These are phyloP conservation scores for Kodamaea derodonti DNA, from an alignment of 1,139 yeast genomes.

Conservation along the genomic window DNA sequence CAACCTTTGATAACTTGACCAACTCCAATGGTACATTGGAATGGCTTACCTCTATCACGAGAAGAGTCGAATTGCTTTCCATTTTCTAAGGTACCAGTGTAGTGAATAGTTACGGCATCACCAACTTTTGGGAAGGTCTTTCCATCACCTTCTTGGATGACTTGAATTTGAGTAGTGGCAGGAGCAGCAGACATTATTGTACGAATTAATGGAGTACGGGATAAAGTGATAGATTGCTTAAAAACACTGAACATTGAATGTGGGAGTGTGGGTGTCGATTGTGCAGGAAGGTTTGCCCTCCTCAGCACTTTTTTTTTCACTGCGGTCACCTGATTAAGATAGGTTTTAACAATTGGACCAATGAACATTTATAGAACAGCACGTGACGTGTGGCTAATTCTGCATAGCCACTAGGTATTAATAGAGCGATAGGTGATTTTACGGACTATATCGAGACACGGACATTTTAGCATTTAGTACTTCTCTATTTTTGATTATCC, in stretches of 20 bases:
- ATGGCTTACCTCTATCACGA: constrained; percentile 89
- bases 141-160: constrained; percentile 68
- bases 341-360: too few relatives aligned
- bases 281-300: too few relatives aligned
- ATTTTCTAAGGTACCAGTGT: constrained; percentile 89
- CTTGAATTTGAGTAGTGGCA: constrained; percentile 40
- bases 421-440: too few relatives aligned
- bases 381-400: too few relatives aligned
- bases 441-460: too few relatives aligned
- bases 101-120: constrained; percentile 87
- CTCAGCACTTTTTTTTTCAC: too few relatives aligned
- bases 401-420: too few relatives aligned
- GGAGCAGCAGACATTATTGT: constrained; percentile 40
- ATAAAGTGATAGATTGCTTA: constrained; percentile 5
- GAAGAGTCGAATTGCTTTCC: constrained; percentile 96
- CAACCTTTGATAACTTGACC: constrained; percentile 96
- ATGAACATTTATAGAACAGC: too few relatives aligned
- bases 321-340: too few relatives aligned
- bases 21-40: constrained; percentile 89
- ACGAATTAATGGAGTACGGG: constrained; percentile 5
- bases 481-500: too few relatives aligned
- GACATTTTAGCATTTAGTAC: too few relatives aligned
- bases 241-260: constrained; percentile 2
- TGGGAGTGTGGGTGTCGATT: background rate
- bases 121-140: constrained; percentile 81